These are phyloP conservation scores for Rhizopus stolonifer DNA, from an alignment of 371 early-diverging fungal genomes.

Conservation along the genomic window DNA sequence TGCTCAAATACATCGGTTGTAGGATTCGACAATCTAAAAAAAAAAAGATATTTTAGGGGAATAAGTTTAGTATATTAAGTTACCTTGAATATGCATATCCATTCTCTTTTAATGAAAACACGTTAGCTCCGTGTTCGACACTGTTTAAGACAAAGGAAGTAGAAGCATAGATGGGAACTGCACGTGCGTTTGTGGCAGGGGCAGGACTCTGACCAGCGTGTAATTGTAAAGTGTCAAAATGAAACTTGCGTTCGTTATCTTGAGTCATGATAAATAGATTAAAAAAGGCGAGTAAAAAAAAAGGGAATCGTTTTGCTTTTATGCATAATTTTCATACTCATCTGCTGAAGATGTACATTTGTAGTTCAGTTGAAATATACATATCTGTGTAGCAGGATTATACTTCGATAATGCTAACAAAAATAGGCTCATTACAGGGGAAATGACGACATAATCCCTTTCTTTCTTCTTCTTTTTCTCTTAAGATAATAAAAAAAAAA, in stretches of 20 bases:
- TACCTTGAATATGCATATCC: conserved; percentile 82
- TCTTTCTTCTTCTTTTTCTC: too few relatives aligned
- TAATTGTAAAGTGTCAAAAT: conserved; percentile 89
- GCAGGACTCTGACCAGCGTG: conserved; percentile 81
- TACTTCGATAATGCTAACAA: too few relatives aligned
- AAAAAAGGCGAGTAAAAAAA: not conserved
- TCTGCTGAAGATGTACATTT: too few relatives aligned
- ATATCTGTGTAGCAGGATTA: too few relatives aligned
- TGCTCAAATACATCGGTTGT: conserved; percentile 88
- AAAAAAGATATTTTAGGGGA: not conserved
- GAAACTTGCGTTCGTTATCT: conserved; percentile 32
- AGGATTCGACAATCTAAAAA: conserved; percentile 57
- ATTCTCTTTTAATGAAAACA: conserved; percentile 67
- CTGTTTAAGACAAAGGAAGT: conserved; percentile 77
- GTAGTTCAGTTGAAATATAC: too few relatives aligned
- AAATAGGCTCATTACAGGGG: too few relatives aligned
- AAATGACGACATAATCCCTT: too few relatives aligned
- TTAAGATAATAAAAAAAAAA: too few relatives aligned
- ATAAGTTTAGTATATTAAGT: not conserved
- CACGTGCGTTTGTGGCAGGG: conserved; percentile 75
- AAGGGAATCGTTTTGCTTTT: not conserved
- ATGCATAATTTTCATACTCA: too few relatives aligned
- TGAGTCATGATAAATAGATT: conserved; percentile 1
- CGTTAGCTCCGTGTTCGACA: conserved; percentile 75
- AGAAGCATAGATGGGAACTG: conserved; percentile 88